A percentile compares a stretch with the other conserved stretches of the same genome.
phyloP scores from a whole-genome alignment of 805 yeast species.

The Candida insectalens region DNA sequence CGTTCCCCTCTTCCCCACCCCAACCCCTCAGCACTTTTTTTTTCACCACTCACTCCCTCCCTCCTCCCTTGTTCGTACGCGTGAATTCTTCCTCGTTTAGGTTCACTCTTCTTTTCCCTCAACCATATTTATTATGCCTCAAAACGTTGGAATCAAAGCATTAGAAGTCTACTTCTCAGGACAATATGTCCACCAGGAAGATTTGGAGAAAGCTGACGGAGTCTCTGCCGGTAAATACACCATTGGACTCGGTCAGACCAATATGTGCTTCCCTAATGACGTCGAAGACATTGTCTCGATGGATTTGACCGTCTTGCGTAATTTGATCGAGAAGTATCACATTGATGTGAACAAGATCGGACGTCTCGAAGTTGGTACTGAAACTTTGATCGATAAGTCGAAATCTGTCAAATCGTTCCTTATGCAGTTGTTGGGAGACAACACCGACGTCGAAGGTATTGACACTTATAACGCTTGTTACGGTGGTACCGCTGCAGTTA shows the following conservation, averaged over 20 bases:
- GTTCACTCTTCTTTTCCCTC: no score
- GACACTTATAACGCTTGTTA: constrained; percentile 97
- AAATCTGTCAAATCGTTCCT: constrained; percentile 93
- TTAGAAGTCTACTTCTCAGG: constrained; percentile 86
- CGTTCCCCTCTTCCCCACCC: no score
- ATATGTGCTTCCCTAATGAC: constrained; percentile 95
- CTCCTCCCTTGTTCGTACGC: not conserved
- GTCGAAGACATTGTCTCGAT: constrained; percentile 95
- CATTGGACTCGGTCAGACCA: constrained; percentile 96
- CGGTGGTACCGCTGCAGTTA: constrained; percentile 94
- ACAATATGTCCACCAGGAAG: constrained; percentile 78
- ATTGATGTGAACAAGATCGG: constrained; percentile 79
- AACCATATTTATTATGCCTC: no score
- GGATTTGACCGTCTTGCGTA: constrained; percentile 78
- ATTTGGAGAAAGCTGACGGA: constrained; percentile 74
- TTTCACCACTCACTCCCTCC: not conserved
- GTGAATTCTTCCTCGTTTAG: constrained; percentile 29
- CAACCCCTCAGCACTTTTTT: no score
- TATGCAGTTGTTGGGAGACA: constrained; percentile 87
- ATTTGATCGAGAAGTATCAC: constrained; percentile 69
- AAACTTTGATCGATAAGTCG: constrained; percentile 92
- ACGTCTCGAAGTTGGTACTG: constrained; percentile 97
- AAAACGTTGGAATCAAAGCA: constrained; percentile 94
- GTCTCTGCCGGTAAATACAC: constrained; percentile 94
- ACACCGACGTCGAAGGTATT: constrained; percentile 88